Evolutionary conservation across 2,329 filamentous ascomycete species (phyloP), one percentile per base, ranked within the genome.

Genomic region (Lojkania enalia): DNA sequence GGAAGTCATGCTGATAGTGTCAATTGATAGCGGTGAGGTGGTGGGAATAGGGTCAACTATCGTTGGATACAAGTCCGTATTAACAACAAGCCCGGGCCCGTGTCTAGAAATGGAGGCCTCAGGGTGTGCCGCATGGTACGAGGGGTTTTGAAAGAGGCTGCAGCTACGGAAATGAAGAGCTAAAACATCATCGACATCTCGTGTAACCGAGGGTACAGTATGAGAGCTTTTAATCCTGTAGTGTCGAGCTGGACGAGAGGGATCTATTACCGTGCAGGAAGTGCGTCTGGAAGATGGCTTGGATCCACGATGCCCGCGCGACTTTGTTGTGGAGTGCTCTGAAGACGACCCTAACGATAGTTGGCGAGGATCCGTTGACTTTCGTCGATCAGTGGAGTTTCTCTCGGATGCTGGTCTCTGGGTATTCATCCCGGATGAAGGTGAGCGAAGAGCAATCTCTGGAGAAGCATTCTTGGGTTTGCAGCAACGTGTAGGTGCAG

Each of bases 121-220:
- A n/a, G 25, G n/a, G n/a, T 27, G 25, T 9, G 9, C 9, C 16
- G 62, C 40, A 20, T 63, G 58, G 30, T 65, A 60, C n/a, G 58
- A 57, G 18, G 61, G 55, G 33, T 63, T 64, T 5, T 60, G 54
- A 41, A 68, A 68, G 31, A 71, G 51, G 44, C 55, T 66, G 48
- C 64, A 70, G 41, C 63, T 67, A 51, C 69, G 66, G 40, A 67
- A 69, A 49, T 71, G 69, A 21, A 71, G 57, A 11, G 69, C 69
- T 1, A 70, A 59, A 12, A 69, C 66, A 40, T 70, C 67, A 48
- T 71, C 68, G 32, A 71, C 58, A 36, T 71, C 67, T 41, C 60
- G 61, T 41, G 52, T 61, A 21, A 44, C 45, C 9, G 57, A 45
- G 4, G 58, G 57, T 9, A 53, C 49, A 13, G 61, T 56, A 35